Conservation (phyloP, 192 early-diverging fungal genomes). For the Geranomyces michiganensis region DNA sequence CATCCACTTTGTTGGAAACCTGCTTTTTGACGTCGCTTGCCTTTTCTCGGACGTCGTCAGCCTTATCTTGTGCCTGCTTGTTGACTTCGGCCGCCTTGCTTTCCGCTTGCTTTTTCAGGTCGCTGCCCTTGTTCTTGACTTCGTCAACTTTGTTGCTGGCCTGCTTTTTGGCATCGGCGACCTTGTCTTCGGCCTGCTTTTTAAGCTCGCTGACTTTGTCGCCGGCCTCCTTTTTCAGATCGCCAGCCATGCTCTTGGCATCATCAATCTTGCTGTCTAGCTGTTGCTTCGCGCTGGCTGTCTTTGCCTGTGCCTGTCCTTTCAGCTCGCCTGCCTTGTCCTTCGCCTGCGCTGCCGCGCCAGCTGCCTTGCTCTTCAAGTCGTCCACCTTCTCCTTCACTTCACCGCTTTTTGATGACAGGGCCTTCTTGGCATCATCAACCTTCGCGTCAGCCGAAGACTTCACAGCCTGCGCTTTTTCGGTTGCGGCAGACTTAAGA, state of each 20-base stretch:
- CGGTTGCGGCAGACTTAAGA: not conserved
- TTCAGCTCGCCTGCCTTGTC: conserved; percentile 1
- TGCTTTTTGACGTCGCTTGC: conserved; percentile 2
- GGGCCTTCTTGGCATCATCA: not conserved
- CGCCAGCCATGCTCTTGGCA: not conserved
- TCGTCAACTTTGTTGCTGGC: conserved; percentile 2
- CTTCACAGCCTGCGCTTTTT: not conserved
- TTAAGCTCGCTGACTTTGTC: conserved; percentile 4
- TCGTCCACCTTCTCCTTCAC: not conserved
- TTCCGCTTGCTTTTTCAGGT: not conserved
- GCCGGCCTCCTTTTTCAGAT: not conserved
- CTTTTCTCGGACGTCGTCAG: not conserved
- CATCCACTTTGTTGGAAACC: not conserved
- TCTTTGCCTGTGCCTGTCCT: not conserved
- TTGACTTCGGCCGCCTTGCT: conserved; percentile 15
- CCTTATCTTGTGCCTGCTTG: conserved; percentile 4
- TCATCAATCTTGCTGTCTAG: not conserved
- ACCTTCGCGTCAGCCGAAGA: not conserved
- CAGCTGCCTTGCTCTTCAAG: not conserved
- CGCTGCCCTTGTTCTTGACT: not conserved
- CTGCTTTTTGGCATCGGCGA: not conserved
- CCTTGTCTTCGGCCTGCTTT: not conserved
- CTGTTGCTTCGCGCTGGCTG: not conserved
- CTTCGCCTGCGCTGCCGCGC: not conserved
- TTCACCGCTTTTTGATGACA: not conserved